Conservation (phyloP, 2,329 filamentous ascomycete genomes). For the Sclerotinia spermophila region DNA sequence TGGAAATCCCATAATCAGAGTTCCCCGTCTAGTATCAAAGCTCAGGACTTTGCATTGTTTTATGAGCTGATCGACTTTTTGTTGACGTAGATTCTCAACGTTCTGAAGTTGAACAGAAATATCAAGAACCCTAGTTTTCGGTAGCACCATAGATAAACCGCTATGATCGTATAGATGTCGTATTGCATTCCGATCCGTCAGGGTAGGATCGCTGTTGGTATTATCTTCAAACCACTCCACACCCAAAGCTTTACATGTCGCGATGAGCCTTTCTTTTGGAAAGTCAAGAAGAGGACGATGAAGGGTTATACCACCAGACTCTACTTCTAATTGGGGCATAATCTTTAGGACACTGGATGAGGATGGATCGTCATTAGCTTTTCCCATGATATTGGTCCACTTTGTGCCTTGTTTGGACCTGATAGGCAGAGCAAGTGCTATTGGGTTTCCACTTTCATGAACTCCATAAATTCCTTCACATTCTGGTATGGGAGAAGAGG, state of each 20-base stretch:
- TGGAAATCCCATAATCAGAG: slow-evolving; percentile 30
- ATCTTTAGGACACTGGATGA: neutral
- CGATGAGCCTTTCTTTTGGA: slow-evolving; percentile 67
- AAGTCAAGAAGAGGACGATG: slow-evolving; percentile 69
- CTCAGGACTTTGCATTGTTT: slow-evolving; percentile 41
- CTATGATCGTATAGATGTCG: slow-evolving; percentile 60
- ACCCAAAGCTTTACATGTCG: slow-evolving; percentile 65
- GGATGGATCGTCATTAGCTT: neutral
- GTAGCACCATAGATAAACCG: slow-evolving; percentile 65
- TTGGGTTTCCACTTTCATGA: slow-evolving; percentile 56
- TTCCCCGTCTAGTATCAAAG: slow-evolving; percentile 37
- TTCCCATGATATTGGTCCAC: neutral
- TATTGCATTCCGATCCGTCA: slow-evolving; percentile 79
- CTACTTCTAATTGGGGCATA: slow-evolving; percentile 33
- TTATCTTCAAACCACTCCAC: slow-evolving; percentile 79
- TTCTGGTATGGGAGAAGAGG: slow-evolving; percentile 71
- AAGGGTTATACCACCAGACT: slow-evolving; percentile 63
- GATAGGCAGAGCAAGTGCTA: neutral
- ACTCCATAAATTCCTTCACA: slow-evolving; percentile 72
- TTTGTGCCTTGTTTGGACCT: neutral
- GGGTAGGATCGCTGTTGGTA: slow-evolving; percentile 73
- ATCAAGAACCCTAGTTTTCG: slow-evolving; percentile 58
- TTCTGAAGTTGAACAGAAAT: slow-evolving; percentile 53
- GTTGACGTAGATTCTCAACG: slow-evolving; percentile 44
- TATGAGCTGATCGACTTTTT: slow-evolving; percentile 53